Evolutionary conservation across 1,284 basidiomycete genomes (phyloP).

Genomic region (Anthracocystis setariae): DNA sequence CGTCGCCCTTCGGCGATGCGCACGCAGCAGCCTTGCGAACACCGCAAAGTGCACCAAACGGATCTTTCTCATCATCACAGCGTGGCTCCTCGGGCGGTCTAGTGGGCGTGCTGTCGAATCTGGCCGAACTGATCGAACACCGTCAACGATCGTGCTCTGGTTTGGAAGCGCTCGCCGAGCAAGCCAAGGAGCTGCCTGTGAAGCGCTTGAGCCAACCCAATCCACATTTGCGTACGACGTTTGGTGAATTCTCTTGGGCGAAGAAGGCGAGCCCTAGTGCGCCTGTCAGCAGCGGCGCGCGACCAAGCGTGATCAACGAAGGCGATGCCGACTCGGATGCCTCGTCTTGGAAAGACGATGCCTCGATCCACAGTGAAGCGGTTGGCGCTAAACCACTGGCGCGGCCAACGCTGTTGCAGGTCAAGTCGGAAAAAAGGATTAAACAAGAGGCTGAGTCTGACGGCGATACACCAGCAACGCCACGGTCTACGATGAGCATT

Average conservation of each 20-base stretch:
- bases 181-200: conserved; percentile 39
- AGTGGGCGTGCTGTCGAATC: conserved; percentile 38
- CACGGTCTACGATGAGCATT: conserved; percentile 40
- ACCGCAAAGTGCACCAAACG: conserved; percentile 20
- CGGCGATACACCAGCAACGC: conserved; percentile 20
- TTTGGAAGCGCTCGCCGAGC: conserved; percentile 41
- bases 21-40: conserved; percentile 5
- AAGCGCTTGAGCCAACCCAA: conserved; percentile 47
- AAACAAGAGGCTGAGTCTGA: conserved; percentile 22
- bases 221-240: conserved; percentile 40
- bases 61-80: conserved; percentile 31
- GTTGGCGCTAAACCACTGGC: too few species aligned
- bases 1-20: conserved; percentile 30
- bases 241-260: conserved; percentile 39
- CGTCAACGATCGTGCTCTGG: conserved; percentile 47
- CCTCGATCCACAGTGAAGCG: too few species aligned
- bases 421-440: conserved; percentile 21
- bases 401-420: conserved; percentile 13
- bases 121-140: conserved; percentile 48
- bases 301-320: conserved; percentile 10
- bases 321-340: conserved; percentile 15
- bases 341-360: conserved; percentile 3
- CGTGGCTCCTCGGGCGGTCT: conserved; percentile 31
- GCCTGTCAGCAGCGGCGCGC: neutral
- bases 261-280: neutral